Percentiles rank a stretch among this genome's conserved stretches.
These are phyloP conservation scores for Hypoxylon sp. DNA, from an alignment of 2,329 filamentous ascomycete species.

Conservation along the genomic window DNA sequence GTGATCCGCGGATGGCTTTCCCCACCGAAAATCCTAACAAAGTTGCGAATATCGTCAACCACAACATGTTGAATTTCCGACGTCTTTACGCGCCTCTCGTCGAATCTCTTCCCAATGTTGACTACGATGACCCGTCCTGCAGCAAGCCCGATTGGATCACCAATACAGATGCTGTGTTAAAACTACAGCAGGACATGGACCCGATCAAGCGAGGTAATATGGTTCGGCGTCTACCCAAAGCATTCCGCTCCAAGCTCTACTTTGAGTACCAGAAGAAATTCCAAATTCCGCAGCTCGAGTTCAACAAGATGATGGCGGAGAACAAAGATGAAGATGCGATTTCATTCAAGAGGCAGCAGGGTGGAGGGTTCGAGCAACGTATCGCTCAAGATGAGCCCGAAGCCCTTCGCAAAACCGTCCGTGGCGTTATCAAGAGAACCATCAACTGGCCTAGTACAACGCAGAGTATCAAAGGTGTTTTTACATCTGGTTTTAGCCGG, in stretches of 20 bases:
- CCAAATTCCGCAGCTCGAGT: slow-evolving; percentile 84
- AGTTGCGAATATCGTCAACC: slow-evolving; percentile 91
- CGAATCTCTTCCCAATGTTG: slow-evolving; percentile 88
- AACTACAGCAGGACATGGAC: slow-evolving; percentile 90
- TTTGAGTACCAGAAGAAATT: slow-evolving; percentile 95
- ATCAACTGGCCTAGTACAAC: slow-evolving; percentile 92
- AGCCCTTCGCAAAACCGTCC: slow-evolving; percentile 77
- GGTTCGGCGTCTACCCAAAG: slow-evolving; percentile 88
- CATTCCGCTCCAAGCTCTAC: slow-evolving; percentile 90
- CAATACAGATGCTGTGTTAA: slow-evolving; percentile 72
- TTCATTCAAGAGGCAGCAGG: slow-evolving; percentile 78
- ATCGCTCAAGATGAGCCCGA: slow-evolving; percentile 78
- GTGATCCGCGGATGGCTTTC: slow-evolving; percentile 94
- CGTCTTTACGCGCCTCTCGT: slow-evolving; percentile 91
- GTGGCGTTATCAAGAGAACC: slow-evolving; percentile 83
- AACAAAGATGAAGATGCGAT: slow-evolving; percentile 75
- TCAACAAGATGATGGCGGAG: slow-evolving; percentile 85
- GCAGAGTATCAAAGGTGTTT: slow-evolving; percentile 84
- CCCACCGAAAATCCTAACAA: slow-evolving; percentile 92
- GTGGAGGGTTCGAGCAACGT: slow-evolving; percentile 85
- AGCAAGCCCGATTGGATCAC: slow-evolving; percentile 71
- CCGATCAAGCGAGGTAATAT: slow-evolving; percentile 92
- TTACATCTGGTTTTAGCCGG: slow-evolving; percentile 80
- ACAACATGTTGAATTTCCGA: slow-evolving; percentile 92
- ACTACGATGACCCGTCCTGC: slow-evolving; percentile 75